Evolutionary conservation across 164 flowering plant species (phyloP), one percentile per base, ranked within the genome.

Genomic region (Malania oleifera): DNA sequence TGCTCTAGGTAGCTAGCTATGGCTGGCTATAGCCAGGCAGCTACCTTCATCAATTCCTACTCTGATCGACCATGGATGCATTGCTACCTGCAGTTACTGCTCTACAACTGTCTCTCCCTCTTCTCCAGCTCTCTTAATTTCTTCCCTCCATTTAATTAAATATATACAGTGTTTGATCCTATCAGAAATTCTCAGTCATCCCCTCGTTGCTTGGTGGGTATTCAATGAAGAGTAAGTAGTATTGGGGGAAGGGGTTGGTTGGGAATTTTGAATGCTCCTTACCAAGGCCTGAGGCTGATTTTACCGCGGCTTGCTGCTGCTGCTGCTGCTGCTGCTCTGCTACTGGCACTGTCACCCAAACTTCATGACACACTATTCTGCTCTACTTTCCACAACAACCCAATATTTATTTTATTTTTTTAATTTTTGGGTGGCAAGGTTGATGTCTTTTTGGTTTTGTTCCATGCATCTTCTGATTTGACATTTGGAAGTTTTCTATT

Each of bases 261-360:
- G 81, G 75, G 73, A 60, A 63, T 56, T 72, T 57, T 81, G 81
- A 80, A 80, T 80, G 84, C 83, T 46, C 49, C 51, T 66, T 78
- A 70, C 71, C 82, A 75, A 75, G 72, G 52, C 52, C 75, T 69
- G 66, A 67, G 68, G 59, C 68, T 73, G 63, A 73, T 63, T n/a
- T 70, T 60, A 74, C 69, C 63, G 51, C 78, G 50, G 43, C 59
- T 64, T 54, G 43, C 59, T 64, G 65, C 59, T 57, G 59, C 47
- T 58, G 55, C 64, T 55, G 50, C 27, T 64, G 51, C 19, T 57
- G 65, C 57, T 63, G 62, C 25, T 57, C 55, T 53, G 52, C 61
- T 60, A 61, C n/a, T n/a, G n/a, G n/a, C n/a, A n/a, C n/a, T n/a
- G n/a, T n/a, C n/a, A n/a, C n/a, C 57, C 47, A 53, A 40, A 43